Evolutionary conservation across 1,284 basidiomycete genomes (phyloP).

Genomic region (Trametes sp.): DNA sequence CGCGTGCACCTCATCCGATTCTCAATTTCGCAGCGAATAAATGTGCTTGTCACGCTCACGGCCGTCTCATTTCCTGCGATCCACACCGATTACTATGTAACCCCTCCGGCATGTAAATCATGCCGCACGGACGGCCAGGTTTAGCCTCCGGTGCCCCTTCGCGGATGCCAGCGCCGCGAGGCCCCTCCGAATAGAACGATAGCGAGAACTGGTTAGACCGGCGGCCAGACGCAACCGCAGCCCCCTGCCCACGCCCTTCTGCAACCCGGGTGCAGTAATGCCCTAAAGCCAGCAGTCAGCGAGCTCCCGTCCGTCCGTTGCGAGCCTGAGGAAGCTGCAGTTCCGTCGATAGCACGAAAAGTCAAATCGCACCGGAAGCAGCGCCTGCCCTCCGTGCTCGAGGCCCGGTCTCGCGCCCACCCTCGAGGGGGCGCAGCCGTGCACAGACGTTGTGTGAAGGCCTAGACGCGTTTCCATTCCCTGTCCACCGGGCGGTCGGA

Average conservation of each 20-base stretch:
- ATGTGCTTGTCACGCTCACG: background rate
- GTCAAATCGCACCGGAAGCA: background rate
- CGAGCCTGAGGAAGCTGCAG: background rate
- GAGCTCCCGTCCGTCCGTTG: background rate
- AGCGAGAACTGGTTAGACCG: background rate
- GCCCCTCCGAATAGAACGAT: background rate
- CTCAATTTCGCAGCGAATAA: background rate
- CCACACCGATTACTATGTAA: background rate
- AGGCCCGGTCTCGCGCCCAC: background rate
- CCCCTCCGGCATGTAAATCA: background rate
- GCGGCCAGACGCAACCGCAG: slow-evolving; percentile 1
- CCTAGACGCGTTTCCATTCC: slow-evolving; percentile 1
- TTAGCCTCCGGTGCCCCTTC: background rate
- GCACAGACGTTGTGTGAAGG: background rate
- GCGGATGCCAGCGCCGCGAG: background rate
- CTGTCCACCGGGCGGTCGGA: slow-evolving; percentile 3
- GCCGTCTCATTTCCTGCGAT: background rate
- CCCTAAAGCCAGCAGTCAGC: slow-evolving; percentile 6
- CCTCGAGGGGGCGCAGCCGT: background rate
- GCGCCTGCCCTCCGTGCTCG: background rate
- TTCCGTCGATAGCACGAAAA: background rate
- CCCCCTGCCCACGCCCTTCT: slow-evolving; percentile 9
- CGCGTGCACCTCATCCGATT: background rate
- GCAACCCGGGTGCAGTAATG: slow-evolving; percentile 13
- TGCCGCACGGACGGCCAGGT: background rate